Base-by-base conservation (phyloP, 192 early-diverging fungal genomes). In the Chytriomyces hyalinus region DNA sequence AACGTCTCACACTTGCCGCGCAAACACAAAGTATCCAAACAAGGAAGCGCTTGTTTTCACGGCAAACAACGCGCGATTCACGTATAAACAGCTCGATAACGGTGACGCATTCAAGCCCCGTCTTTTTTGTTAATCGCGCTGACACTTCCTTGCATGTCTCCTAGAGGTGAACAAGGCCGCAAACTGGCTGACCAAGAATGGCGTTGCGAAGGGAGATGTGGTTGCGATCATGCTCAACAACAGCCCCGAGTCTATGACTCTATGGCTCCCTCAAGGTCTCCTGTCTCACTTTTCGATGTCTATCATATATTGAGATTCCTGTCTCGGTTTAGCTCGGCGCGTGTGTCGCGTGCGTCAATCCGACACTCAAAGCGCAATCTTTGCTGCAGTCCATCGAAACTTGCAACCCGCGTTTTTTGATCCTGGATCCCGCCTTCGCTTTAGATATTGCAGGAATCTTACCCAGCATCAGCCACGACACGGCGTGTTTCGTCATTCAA, bases 161-260 rank as follows among this genome's bases (percentile, higher is more conserved):
- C 2, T 28, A 64, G 67, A 71, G 44, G 43, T 53, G 50, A 71
- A 73, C 70, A 76, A 62, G 43, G 61, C 43, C 26, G 80, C 69
- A 24, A 59, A 73, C 20, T 79, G 57, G 53, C 45, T 80, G 43
- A 28, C 62, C 46, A 20, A 5, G 9, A 17, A 65, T n/a, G 78
- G 65, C 20, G 68, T 80, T 6, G 28, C 24, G 24, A 28, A 68
- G 47, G 61, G 65, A 22, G 81, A 87, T 48, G 60, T 82, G 67
- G 83, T 91, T 59, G 83, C 87, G 11, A 82, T 92, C 36, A 84
- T 84, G 71, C 77, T 92, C 82, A 83, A 86, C 70, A 92, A 92
- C 76, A 84, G 82, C 20, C 87, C 88, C 10, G 65, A 85, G 13
- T 92, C 90, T 70, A 74, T 91, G 48, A 80, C 87, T 50, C 48